Conservation (phyloP, 139 green algal species). For the Medakamo hakoo region DNA sequence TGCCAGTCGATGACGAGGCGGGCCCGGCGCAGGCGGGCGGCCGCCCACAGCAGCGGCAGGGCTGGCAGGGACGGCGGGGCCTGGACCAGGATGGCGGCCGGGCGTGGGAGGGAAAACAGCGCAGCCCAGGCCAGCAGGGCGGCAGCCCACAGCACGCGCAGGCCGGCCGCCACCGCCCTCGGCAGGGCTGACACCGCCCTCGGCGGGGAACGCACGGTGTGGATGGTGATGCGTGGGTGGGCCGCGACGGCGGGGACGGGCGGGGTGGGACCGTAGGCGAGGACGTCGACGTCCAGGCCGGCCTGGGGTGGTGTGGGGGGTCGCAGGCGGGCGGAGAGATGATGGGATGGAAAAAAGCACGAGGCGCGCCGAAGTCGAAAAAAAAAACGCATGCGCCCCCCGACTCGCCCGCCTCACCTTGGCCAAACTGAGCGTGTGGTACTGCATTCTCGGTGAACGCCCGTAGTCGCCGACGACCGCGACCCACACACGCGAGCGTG, state of each 20-base stretch:
- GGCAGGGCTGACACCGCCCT: conserved; percentile 24
- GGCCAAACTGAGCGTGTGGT: conserved; percentile 73
- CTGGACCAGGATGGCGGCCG: conserved; percentile 54
- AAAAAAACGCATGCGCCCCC: background rate
- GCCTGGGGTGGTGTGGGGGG: conserved; percentile 11
- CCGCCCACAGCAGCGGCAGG: conserved; percentile 54
- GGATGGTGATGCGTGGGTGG: conserved; percentile 1
- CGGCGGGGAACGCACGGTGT: background rate
- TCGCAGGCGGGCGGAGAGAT: background rate
- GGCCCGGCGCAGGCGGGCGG: conserved; percentile 31
- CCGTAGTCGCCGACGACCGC: conserved; percentile 93
- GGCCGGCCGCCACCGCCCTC: conserved; percentile 22
- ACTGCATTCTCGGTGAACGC: conserved; percentile 87
- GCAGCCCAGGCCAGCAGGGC: conserved; percentile 39
- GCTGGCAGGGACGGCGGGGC: conserved; percentile 80
- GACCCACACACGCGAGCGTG: conserved; percentile 51
- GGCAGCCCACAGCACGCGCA: conserved; percentile 51
- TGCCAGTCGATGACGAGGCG: conserved; percentile 88
- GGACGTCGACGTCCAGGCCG: conserved; percentile 21
- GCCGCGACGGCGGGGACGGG: background rate
- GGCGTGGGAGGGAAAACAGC: conserved; percentile 29
- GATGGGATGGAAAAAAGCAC: background rate
- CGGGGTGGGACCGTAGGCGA: conserved; percentile 15
- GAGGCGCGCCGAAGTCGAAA: background rate
- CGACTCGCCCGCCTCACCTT: conserved; percentile 16